A percentile compares a stretch with the other conserved stretches of the same genome.
phyloP scores from a whole-genome alignment of 257 asterid species.

The Solanum clarkiae region DNA sequence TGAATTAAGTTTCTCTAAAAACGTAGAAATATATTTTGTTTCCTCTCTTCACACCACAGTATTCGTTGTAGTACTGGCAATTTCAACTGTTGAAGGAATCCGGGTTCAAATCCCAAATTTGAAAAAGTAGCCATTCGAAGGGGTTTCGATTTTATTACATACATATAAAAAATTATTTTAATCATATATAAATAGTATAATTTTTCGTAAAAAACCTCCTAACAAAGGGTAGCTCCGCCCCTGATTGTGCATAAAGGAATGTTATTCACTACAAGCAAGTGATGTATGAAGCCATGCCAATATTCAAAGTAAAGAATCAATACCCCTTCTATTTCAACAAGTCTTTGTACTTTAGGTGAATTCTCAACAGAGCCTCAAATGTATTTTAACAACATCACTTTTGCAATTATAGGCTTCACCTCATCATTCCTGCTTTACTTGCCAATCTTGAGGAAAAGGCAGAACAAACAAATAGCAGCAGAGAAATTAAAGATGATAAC shows the following conservation, averaged over 20 bases:
- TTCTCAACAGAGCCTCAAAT: not conserved
- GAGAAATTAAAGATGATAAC: slow-evolving; percentile 14
- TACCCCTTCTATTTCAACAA: not conserved
- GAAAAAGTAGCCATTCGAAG: too few species aligned
- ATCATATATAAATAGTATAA: too few species aligned
- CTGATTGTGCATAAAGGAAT: not conserved
- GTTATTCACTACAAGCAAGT: not conserved
- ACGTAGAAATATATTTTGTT: not conserved
- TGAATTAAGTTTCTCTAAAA: not conserved
- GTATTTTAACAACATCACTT: slow-evolving; percentile 8
- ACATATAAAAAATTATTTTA: too few species aligned
- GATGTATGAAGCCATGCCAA: not conserved
- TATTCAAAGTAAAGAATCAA: not conserved
- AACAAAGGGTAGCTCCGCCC: too few species aligned
- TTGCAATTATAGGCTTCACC: slow-evolving; percentile 15
- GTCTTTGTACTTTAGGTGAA: not conserved
- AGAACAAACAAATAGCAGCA: not conserved
- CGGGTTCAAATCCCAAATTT: too few species aligned
- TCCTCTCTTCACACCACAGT: too few species aligned
- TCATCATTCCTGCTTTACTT: slow-evolving; percentile 13
- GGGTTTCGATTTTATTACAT: too few species aligned
- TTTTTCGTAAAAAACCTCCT: too few species aligned
- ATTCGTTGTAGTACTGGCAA: too few species aligned
- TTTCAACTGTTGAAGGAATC: too few species aligned
- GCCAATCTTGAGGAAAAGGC: slow-evolving; percentile 11